A percentile compares a stretch with the other conserved stretches of the same genome.
phyloP scores from a whole-genome alignment of 495 filamentous ascomycete genomes.

The Choiromyces venosus region DNA sequence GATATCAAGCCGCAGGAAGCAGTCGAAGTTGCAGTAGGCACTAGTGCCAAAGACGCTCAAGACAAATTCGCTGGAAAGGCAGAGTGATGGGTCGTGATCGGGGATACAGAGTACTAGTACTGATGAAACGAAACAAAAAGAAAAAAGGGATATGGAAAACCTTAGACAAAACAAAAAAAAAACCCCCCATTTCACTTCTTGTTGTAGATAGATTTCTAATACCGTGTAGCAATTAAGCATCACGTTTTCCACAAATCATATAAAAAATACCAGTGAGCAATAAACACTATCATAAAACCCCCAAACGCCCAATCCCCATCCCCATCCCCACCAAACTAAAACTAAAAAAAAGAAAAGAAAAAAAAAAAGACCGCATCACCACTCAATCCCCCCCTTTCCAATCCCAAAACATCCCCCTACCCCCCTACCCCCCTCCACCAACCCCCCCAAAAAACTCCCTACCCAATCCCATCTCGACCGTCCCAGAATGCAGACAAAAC shows the following conservation, averaged over 20 bases:
- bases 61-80: constrained; percentile 35
- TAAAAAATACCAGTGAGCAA: background rate
- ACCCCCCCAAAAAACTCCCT: constrained; percentile 63
- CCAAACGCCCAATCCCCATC: background rate
- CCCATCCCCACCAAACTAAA: too few relatives aligned
- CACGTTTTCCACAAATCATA: background rate
- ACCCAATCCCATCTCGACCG: constrained; percentile 69
- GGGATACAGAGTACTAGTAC: background rate
- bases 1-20: constrained; percentile 36
- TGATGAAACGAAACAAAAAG: too few relatives aligned
- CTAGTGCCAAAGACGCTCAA: constrained; percentile 44
- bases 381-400: constrained; percentile 65
- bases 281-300: background rate
- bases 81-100: background rate
- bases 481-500: constrained; percentile 79
- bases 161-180: background rate
- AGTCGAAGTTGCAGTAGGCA: constrained; percentile 39
- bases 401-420: constrained; percentile 69
- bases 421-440: constrained; percentile 40
- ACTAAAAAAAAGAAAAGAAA: too few relatives aligned
- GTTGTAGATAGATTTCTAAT: background rate
- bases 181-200: background rate
- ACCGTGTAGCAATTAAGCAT: background rate
- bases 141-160: background rate
- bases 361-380: too few relatives aligned